phyloP scores from a whole-genome alignment of 225 moss, liverwort and hornwort species.

The Polytrichum commune region DNA sequence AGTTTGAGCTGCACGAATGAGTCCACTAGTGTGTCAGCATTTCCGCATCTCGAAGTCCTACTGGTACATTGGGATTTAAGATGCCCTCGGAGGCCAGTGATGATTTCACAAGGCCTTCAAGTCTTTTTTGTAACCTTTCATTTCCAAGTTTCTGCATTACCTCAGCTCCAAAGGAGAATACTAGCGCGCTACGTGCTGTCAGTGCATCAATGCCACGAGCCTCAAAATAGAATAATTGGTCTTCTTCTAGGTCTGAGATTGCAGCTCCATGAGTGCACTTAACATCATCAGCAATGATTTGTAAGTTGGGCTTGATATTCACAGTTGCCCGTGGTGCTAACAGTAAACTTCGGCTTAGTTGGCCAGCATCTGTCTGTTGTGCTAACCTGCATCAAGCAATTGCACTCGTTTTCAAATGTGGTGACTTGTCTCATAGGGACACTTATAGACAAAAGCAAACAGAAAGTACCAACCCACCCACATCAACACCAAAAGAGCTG shows the following conservation, averaged over 20 bases:
- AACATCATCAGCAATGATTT: slow-evolving; percentile 96
- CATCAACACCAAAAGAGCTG: too few species aligned
- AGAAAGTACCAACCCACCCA: too few species aligned
- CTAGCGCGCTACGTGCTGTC: slow-evolving; percentile 89
- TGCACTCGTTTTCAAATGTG: too few species aligned
- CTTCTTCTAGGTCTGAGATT: slow-evolving; percentile 92
- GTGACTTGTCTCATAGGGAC: too few species aligned
- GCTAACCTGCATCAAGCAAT: slow-evolving; percentile 52
- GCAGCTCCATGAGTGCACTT: slow-evolving; percentile 92
- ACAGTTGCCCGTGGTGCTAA: slow-evolving; percentile 84
- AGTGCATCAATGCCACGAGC: slow-evolving; percentile 85
- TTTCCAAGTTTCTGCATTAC: slow-evolving; percentile 74
- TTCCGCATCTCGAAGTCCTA: slow-evolving; percentile 25
- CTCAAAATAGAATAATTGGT: slow-evolving; percentile 88
- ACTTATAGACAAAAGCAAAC: too few species aligned
- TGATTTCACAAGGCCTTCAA: slow-evolving; percentile 75
- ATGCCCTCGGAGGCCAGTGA: slow-evolving; percentile 71
- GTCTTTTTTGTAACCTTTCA: slow-evolving; percentile 66
- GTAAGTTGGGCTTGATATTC: slow-evolving; percentile 94
- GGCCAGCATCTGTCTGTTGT: slow-evolving; percentile 95
- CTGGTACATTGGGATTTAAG: slow-evolving; percentile 60
- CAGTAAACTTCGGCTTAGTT: slow-evolving; percentile 80
- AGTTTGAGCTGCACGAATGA: too few species aligned
- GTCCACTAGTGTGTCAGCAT: too few species aligned
- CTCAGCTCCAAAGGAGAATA: slow-evolving; percentile 95